These are phyloP conservation scores for Botryosphaeria dothidea DNA, from an alignment of 2,329 filamentous ascomycete species.

Conservation along the genomic window DNA sequence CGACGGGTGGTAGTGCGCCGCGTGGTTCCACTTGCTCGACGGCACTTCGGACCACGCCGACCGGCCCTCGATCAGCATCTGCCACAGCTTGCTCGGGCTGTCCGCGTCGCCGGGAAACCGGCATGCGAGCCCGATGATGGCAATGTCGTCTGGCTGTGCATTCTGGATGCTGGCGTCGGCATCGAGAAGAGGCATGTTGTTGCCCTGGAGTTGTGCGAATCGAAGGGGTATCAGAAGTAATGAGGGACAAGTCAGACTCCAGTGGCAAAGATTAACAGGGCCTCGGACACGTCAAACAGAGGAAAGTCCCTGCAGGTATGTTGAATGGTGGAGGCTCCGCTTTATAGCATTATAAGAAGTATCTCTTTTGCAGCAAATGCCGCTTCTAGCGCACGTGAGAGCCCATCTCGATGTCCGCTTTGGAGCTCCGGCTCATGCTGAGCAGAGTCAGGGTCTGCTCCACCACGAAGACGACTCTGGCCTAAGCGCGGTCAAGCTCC, in stretches of 20 bases:
- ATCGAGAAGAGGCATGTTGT: background rate
- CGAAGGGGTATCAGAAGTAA: background rate
- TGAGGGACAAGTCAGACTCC: background rate
- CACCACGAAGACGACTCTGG: background rate
- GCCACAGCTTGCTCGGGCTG: conserved; percentile 9
- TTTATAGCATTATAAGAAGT: no score
- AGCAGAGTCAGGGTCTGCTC: background rate
- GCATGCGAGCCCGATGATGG: background rate
- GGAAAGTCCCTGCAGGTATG: background rate
- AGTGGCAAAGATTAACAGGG: background rate
- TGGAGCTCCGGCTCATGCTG: background rate
- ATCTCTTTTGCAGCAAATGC: background rate
- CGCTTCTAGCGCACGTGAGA: background rate
- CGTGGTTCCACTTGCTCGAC: conserved; percentile 32
- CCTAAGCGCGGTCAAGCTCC: background rate
- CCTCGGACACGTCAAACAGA: background rate
- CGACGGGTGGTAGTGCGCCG: conserved; percentile 23
- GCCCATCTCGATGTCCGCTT: background rate
- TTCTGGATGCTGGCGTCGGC: background rate
- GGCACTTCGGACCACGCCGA: conserved; percentile 22
- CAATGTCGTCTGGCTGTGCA: background rate
- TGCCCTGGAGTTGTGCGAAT: background rate
- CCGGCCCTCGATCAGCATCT: background rate
- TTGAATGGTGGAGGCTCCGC: background rate
- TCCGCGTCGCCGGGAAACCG: conserved; percentile 4